Percentiles rank a stretch among this genome's conserved stretches.
These are phyloP conservation scores for Cyclotella cryptica DNA, from an alignment of 108 stramenopile genomes.

Conservation along the genomic window DNA sequence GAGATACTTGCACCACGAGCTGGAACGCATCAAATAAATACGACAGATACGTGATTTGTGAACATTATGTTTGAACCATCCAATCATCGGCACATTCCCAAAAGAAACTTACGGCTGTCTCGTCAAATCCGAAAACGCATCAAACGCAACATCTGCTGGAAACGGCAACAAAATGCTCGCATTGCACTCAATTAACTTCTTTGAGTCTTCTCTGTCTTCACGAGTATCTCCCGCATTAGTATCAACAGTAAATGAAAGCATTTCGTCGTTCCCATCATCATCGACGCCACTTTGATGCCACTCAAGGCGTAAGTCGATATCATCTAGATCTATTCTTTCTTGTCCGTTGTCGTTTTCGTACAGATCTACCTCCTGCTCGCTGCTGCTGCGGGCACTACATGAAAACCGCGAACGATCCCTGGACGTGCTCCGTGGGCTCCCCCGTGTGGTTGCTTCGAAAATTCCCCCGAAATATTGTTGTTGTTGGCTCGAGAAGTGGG, in stretches of 20 bases:
- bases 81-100: neutral
- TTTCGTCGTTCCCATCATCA: neutral
- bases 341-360: too few species aligned
- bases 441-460: too few species aligned
- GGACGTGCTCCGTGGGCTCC: too few species aligned
- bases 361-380: too few species aligned
- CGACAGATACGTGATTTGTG: neutral
- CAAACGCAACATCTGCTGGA: constrained; percentile 74
- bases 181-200: constrained; percentile 44
- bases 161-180: constrained; percentile 63
- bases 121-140: constrained; percentile 79
- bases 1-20: constrained; percentile 77
- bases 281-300: neutral
- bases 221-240: too few species aligned
- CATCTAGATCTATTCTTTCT: too few species aligned
- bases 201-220: neutral
- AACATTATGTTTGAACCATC: neutral
- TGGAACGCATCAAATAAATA: constrained; percentile 26
- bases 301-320: neutral
- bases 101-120: constrained; percentile 63
- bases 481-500: too few species aligned
- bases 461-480: too few species aligned
- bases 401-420: too few species aligned
- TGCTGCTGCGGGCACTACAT: too few species aligned
- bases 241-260: neutral